These are phyloP conservation scores for Ogataea neopini DNA, from an alignment of 805 yeast genomes.

Conservation along the genomic window DNA sequence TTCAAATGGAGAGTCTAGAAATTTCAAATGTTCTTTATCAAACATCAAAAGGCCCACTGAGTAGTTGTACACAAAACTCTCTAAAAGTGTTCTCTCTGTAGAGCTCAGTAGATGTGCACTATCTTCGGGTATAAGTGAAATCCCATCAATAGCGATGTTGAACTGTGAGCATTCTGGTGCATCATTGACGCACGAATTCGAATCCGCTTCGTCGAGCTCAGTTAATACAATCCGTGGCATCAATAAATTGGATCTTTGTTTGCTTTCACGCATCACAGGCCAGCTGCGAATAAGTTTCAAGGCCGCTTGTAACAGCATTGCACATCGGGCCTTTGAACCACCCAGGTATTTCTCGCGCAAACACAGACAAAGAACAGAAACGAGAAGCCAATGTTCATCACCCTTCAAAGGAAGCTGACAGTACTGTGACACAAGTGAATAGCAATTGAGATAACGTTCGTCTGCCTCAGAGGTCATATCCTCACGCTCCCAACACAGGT, in stretches of 20 bases:
- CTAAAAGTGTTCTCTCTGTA: constrained; percentile 39
- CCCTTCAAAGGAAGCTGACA: neutral
- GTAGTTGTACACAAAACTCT: constrained; percentile 46
- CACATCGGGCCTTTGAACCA: constrained; percentile 30
- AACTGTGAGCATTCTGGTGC: neutral
- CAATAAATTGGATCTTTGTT: neutral
- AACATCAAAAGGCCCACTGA: constrained; percentile 37
- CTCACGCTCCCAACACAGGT: constrained; percentile 35
- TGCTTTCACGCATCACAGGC: constrained; percentile 11
- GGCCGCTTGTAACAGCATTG: constrained; percentile 35
- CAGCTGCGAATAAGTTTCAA: constrained; percentile 36
- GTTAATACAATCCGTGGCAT: neutral
- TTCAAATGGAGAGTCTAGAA: constrained; percentile 42
- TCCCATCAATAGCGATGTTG: constrained; percentile 2
- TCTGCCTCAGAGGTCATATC: constrained; percentile 26
- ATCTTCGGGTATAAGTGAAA: neutral
- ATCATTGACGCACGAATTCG: neutral
- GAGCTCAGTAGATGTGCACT: neutral
- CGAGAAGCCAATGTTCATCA: constrained; percentile 41
- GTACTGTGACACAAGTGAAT: constrained; percentile 21
- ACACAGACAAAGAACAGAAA: constrained; percentile 42
- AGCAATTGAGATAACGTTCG: constrained; percentile 25
- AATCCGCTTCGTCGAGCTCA: neutral
- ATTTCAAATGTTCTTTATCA: constrained; percentile 26
- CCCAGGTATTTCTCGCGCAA: constrained; percentile 38